phyloP scores from a whole-genome alignment of 495 filamentous ascomycete genomes.

The Amniculicola lignicola region DNA sequence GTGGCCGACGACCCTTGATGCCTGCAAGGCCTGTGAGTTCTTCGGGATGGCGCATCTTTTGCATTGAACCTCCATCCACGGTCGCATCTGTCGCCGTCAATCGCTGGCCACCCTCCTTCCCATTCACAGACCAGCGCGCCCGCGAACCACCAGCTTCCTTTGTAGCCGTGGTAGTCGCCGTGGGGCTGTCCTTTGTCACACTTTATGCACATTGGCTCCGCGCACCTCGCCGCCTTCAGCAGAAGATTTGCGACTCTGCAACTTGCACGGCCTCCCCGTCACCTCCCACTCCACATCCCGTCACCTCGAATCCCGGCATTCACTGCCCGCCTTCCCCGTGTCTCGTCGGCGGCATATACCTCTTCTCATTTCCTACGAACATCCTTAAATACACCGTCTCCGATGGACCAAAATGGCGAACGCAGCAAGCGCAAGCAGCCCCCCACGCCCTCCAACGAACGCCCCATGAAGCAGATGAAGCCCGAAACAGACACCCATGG shows the following conservation, averaged over 20 bases:
- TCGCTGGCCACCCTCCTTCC: not conserved
- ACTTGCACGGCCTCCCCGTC: not conserved
- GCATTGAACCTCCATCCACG: not conserved
- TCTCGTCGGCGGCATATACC: not conserved
- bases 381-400: not conserved
- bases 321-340: not conserved
- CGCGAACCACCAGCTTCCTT: not conserved
- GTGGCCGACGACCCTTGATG: not conserved
- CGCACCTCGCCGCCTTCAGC: conserved; percentile 2
- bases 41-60: conserved; percentile 2
- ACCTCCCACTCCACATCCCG: not conserved
- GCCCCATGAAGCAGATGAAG: conserved; percentile 37
- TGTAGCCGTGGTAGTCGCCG: conserved; percentile 19
- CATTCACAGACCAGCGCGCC: not conserved
- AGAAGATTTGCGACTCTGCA: conserved; percentile 2
- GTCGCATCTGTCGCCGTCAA: not conserved
- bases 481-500: conserved; percentile 20
- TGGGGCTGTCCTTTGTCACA: conserved; percentile 6
- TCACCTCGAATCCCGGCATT: not conserved
- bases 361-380: not conserved
- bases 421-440: conserved; percentile 37
- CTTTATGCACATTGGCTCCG: not conserved
- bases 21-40: too few species aligned
- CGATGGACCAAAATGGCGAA: conserved; percentile 32
- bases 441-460: conserved; percentile 35